A percentile compares a stretch with the other conserved stretches of the same genome.
Conservation (phyloP, 768 basidiomycete genomes). For the Termitomyces titanicus region DNA sequence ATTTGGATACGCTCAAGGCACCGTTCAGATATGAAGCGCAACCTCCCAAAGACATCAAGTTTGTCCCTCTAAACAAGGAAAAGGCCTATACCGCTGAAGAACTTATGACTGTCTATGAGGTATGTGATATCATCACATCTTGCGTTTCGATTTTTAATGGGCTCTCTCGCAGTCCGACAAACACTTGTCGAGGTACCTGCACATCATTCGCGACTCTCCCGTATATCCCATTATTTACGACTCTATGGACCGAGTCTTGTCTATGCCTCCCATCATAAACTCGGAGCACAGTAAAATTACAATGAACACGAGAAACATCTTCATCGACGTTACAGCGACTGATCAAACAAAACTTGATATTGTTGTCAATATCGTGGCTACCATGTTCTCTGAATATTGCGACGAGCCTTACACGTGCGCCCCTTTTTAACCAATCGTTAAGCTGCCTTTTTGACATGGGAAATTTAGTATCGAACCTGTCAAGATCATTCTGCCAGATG, state of each 20-base stretch:
- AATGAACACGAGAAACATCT: conserved; percentile 87
- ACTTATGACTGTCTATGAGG: conserved; percentile 93
- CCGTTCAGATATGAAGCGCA: conserved; percentile 88
- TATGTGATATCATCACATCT: conserved; percentile 27
- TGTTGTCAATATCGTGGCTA: conserved; percentile 89
- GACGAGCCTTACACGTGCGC: conserved; percentile 87
- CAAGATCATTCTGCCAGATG: conserved; percentile 76
- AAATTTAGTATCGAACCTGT: conserved; percentile 84
- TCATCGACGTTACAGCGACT: conserved; percentile 96
- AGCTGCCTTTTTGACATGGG: conserved; percentile 1
- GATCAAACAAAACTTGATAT: conserved; percentile 96
- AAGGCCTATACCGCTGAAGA: conserved; percentile 83
- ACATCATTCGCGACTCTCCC: conserved; percentile 90
- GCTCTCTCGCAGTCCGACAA: conserved; percentile 69
- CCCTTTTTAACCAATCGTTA: not conserved
- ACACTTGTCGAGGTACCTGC: conserved; percentile 85
- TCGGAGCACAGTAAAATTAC: conserved; percentile 97
- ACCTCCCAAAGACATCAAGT: conserved; percentile 86
- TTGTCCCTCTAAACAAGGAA: conserved; percentile 80
- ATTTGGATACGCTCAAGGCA: conserved; percentile 81
- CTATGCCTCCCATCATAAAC: conserved; percentile 98
- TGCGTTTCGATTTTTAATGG: not conserved
- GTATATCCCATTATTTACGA: conserved; percentile 99
- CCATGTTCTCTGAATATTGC: conserved; percentile 99
- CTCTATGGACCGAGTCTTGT: conserved; percentile 78